Evolutionary conservation across 257 asterid genomes (phyloP), one percentile per base, ranked within the genome.

Genomic region (Linaria vulgaris): DNA sequence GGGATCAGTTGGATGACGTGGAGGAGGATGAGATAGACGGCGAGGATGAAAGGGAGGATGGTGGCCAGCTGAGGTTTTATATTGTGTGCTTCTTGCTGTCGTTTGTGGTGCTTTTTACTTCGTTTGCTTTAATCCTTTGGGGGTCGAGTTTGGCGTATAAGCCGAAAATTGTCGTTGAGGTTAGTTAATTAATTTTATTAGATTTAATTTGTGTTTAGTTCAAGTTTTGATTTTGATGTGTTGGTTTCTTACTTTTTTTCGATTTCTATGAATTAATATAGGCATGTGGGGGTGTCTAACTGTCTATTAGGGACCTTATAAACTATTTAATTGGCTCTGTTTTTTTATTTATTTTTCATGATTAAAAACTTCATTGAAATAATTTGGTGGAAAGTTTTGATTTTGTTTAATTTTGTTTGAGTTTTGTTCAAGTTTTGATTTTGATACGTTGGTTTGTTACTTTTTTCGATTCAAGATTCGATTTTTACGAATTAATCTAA

Each of bases 41-140:
- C 0, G 75, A 59, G 14, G 81, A 55, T 1, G 70, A 56, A 13
- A 34, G 34, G 37, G 31, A 54, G 0, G 75, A 52, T 4, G 76
- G 67, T 9, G 79, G 72, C 5, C 77, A 73, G 14, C 66, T 82
- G 51, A 75, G 66, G 69, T 86, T 88, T 54, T 91, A 86, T 61
- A 73, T 70, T 23, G 56, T 73, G 19, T 91, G 96, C 56, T 91
- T 91, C 20, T 6, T 86, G 24, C 62, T 88, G 45, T 79, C 86
- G 24, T 91, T 91, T 37, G 61, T 83, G 44, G 62, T 81, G 55
- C 76, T 91, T 12, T 88, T 88, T 64, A 20, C 87, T 13, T 48
- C 68, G 3, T 91, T 88, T 49, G 78, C 90, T 0, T 66, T 88
- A 62, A 88, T 91, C 76, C 90, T 91, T 55, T 91, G 95, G 98